Evolutionary conservation across 495 filamentous ascomycete species (phyloP), one percentile per base, ranked within the genome.

Genomic region (Neurospora pannonica): DNA sequence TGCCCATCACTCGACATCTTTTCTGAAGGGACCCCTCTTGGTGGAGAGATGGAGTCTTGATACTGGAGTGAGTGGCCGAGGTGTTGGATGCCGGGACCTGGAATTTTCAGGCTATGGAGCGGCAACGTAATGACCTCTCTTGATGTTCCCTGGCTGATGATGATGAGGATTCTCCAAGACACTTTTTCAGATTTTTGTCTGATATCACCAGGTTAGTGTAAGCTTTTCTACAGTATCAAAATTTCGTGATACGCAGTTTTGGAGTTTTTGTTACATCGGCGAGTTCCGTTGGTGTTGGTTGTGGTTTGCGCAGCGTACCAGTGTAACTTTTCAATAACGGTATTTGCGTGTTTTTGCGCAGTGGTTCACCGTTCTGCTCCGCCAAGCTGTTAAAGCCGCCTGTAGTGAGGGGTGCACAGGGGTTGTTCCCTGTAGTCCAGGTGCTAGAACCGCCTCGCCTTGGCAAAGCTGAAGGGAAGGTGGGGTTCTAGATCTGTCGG

Each of bases 1-100:
- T 75, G 72, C 31, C 38, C 38, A 36, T 77, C 77, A 54, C 54
- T 72, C 38, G 75, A 79, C 75, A 76, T 78, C 43, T 73, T 76
- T 28, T 40, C 54, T 34, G 28, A 19, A 62, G 28, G 34, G 69
- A 21, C 54, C 28, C 54, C 54, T 62, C 54, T 62, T 62, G 54
- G 54, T 62, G 54, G 54, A 62, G 54, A 62, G 28, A 67, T 34
- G 54, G 31, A 34, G 28, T 34, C 28, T 17, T 34, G 28, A 67
- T 67, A 34, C 28, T 19, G 54, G 15, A 62, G 54, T 62, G 54
- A 62, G 54, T 31, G 40, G 42, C 15, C 10, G 24, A 34, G 54
- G 54, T 34, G 28, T 62, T 62, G 24, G 48, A 60, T 60, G 48
- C 24, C 13, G 24, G 48, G 11, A 7, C 48, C 48, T 60, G 11